A percentile compares a stretch with the other conserved stretches of the same genome.
Conservation (phyloP, 2,329 filamentous ascomycete genomes). For the Lecanicillium sp. region DNA sequence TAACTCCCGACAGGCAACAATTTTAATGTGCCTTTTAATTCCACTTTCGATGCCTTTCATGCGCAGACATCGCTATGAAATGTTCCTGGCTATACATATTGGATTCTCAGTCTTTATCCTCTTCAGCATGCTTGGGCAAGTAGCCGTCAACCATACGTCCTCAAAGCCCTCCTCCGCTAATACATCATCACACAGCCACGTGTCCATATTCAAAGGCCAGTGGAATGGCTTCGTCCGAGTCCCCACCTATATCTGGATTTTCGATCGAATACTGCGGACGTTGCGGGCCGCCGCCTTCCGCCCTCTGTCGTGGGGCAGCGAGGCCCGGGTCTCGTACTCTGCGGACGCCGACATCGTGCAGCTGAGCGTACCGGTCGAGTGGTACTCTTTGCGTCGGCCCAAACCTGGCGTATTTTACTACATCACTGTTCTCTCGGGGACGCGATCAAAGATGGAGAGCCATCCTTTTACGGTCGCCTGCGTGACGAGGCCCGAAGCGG, state of each 20-base stretch:
- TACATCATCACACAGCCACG: slow-evolving; percentile 26
- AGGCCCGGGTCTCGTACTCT: slow-evolving; percentile 30
- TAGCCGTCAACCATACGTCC: too few relatives aligned
- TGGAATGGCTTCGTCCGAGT: slow-evolving; percentile 46
- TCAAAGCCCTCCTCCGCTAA: neutral
- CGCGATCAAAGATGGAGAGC: slow-evolving; percentile 37
- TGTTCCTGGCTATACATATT: slow-evolving; percentile 46
- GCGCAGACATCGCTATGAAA: slow-evolving; percentile 46
- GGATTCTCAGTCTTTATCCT: slow-evolving; percentile 44
- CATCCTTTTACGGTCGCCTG: slow-evolving; percentile 44
- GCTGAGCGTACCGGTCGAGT: slow-evolving; percentile 31
- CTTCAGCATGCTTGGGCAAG: slow-evolving; percentile 40
- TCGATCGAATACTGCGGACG: slow-evolving; percentile 42
- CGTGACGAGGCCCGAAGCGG: slow-evolving; percentile 16
- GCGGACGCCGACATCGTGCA: slow-evolving; percentile 35
- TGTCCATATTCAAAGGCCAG: slow-evolving; percentile 44
- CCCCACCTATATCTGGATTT: slow-evolving; percentile 42
- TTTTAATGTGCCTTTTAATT: slow-evolving; percentile 40
- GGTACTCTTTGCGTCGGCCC: slow-evolving; percentile 24
- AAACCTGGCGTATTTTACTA: slow-evolving; percentile 40
- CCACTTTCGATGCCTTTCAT: slow-evolving; percentile 45
- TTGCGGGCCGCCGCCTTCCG: slow-evolving; percentile 37
- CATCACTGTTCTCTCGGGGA: slow-evolving; percentile 35
- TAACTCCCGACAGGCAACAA: slow-evolving; percentile 25
- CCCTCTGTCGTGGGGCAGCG: slow-evolving; percentile 29